phyloP scores from a whole-genome alignment of 495 filamentous ascomycete genomes.

The Immersiella caudata region DNA sequence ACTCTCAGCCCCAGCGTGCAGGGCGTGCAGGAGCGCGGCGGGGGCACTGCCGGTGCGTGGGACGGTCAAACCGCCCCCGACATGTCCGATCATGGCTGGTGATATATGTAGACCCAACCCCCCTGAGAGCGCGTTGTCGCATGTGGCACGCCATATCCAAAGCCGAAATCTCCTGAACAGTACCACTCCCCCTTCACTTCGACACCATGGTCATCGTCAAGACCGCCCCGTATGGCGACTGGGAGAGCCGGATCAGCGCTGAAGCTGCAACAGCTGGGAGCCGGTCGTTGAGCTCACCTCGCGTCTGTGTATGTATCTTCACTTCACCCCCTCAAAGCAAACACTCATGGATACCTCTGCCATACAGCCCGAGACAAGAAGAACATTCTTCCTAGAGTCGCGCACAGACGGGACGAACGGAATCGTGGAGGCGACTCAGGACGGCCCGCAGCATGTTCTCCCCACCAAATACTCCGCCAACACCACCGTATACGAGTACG shows the following conservation, averaged over 20 bases:
- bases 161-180: neutral
- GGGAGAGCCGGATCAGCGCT: constrained; percentile 48
- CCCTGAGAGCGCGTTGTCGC: neutral
- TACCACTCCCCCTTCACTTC: neutral
- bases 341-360: neutral
- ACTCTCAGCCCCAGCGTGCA: neutral
- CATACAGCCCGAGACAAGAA: constrained; percentile 23
- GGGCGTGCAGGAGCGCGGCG: neutral
- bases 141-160: neutral
- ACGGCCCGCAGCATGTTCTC: constrained; percentile 41
- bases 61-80: neutral
- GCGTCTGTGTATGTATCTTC: constrained; percentile 31
- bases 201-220: constrained; percentile 19
- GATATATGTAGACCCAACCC: neutral
- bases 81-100: neutral
- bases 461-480: constrained; percentile 44
- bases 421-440: constrained; percentile 44
- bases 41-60: neutral
- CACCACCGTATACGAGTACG: constrained; percentile 51
- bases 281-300: constrained; percentile 30
- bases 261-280: constrained; percentile 41
- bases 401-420: constrained; percentile 25
- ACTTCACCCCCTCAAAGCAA: neutral
- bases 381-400: constrained; percentile 47
- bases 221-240: constrained; percentile 46